Base-by-base conservation (phyloP, 164 flowering plant species). In the Aristolochia contorta region DNA sequence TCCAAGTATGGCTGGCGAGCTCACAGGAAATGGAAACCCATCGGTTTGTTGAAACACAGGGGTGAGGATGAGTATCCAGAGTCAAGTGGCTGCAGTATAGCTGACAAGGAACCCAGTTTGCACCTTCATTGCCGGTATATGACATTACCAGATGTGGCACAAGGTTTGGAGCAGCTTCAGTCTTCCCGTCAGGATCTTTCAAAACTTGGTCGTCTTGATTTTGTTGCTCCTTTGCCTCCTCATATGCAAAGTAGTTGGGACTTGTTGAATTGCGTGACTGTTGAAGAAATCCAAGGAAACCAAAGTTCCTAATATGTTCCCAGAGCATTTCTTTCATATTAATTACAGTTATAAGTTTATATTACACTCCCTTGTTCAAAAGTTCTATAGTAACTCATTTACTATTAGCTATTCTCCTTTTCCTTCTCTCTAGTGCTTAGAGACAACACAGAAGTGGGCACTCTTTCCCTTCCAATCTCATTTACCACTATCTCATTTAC, bases 221-320 rank as follows among this genome's bases (percentile, higher is more conserved):
- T 92, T 37, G 71, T 67, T 63, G 89, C 96, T 65, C 89, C 96
- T 48, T 66, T 89, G 79, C 93, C 98, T 63, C 50, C 67, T 10
- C 88, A 84, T 70, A 92, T 92, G 96, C 92, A 85, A 72, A 80
- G 70, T 67, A 92, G 98, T 76, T 89, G 89, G 91, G 88, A 85
- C 62, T 61, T 84, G 22, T 72, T 84, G 70, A 65, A 53, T 23
- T 53, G 24, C 20, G 55, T 4, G 0, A 4, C 9, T 37, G 43
- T 37, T 10, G 43, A 37, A 37, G 43, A 10, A 8, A 37, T 37
- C 43, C 12, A 0, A 37, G 43, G 43, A 10, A 37, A 8, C 43
- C 43, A 37, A 27, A 37, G 43, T 37, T 7, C 43, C 43, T 37
- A 37, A 37, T 10, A 37, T 37, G 10, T 37, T 37, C 43, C 12